A percentile compares a stretch with the other conserved stretches of the same genome.
These are phyloP conservation scores for Eleusine indica DNA, from an alignment of 176 grass and related monocot genomes.

Conservation along the genomic window DNA sequence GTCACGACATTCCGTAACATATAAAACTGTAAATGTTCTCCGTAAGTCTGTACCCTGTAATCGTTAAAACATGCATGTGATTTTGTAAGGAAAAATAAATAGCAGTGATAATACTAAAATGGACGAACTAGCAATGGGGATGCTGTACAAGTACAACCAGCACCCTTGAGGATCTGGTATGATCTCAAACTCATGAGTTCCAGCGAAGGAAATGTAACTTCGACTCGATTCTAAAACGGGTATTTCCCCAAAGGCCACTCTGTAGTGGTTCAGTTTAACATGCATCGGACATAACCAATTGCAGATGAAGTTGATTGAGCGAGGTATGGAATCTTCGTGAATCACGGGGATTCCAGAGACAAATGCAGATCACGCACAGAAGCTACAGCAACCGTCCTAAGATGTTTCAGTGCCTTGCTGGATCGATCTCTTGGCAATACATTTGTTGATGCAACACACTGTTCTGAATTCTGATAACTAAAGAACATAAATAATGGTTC, in stretches of 20 bases:
- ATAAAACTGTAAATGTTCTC: not conserved
- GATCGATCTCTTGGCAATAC: not conserved
- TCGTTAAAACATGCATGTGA: not conserved
- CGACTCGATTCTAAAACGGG: too few relatives aligned
- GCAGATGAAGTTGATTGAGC: too few relatives aligned
- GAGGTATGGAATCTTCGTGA: not conserved
- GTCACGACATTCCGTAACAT: not conserved
- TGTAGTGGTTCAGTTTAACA: too few relatives aligned
- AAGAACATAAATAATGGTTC: not conserved
- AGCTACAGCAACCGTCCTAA: conserved; percentile 6
- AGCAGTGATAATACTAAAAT: not conserved
- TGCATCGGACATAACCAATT: too few relatives aligned
- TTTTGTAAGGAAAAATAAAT: not conserved
- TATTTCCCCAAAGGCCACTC: too few relatives aligned
- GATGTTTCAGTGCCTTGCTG: not conserved
- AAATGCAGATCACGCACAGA: not conserved
- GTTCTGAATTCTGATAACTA: not conserved
- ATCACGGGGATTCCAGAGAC: not conserved
- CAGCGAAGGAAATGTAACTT: too few relatives aligned
- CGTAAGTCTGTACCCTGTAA: not conserved
- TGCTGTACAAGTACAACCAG: too few relatives aligned
- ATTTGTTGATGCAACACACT: not conserved
- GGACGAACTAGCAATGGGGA: not conserved
- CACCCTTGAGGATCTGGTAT: too few relatives aligned
- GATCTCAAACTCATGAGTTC: too few relatives aligned